Percentiles rank a stretch among this genome's conserved stretches.
Conservation (phyloP, 495 filamentous ascomycete species). For the Penicillium canariense region DNA sequence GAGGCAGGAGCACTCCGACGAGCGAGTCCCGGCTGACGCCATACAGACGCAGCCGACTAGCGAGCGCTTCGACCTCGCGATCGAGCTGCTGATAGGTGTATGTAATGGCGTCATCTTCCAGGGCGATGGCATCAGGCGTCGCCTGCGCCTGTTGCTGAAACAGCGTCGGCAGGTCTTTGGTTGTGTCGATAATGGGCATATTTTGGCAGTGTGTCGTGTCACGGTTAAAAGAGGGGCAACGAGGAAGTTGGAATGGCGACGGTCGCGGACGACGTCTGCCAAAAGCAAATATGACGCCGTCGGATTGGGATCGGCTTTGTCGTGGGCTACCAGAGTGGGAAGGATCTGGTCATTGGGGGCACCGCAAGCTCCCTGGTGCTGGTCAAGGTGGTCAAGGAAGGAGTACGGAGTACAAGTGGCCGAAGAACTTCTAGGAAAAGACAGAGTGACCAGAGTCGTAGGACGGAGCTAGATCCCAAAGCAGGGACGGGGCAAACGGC, state of each 20-base stretch:
- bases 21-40: slow-evolving; percentile 61
- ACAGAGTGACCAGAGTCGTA: neutral
- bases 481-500: neutral
- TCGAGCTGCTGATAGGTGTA: slow-evolving; percentile 64
- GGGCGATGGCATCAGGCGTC: slow-evolving; percentile 57
- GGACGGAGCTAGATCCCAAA: neutral
- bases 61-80: slow-evolving; percentile 51
- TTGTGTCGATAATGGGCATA: slow-evolving; percentile 57
- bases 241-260: neutral
- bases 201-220: neutral
- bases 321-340: neutral
- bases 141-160: slow-evolving; percentile 55
- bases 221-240: neutral
- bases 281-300: slow-evolving; percentile 1
- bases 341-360: neutral
- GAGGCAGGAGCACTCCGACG: slow-evolving; percentile 63
- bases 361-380: neutral
- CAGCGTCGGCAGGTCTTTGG: slow-evolving; percentile 60
- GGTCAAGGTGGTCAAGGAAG: neutral
- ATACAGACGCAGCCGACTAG: slow-evolving; percentile 51
- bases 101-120: slow-evolving; percentile 55
- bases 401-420: no score
- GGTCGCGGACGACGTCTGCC: neutral
- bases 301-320: neutral
- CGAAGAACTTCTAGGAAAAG: no score